Conservation (phyloP, 2,329 filamentous ascomycete genomes). For the Penicillium sp. region DNA sequence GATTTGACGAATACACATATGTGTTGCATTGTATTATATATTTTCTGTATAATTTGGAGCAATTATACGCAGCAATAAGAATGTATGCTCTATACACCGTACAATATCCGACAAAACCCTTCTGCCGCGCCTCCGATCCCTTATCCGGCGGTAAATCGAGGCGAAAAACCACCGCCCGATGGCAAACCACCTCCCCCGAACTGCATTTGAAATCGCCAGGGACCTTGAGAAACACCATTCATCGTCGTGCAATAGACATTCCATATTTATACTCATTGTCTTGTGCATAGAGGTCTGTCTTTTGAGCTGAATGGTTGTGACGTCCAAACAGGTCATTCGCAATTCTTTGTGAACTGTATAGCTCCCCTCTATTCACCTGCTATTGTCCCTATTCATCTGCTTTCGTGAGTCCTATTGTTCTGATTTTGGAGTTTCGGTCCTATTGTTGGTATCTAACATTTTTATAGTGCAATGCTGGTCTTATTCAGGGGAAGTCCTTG, state of each 20-base stretch:
- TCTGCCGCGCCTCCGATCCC: slow-evolving; percentile 15
- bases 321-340: not conserved
- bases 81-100: not conserved
- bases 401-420: slow-evolving; percentile 4
- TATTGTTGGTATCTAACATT: not conserved
- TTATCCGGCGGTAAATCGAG: slow-evolving; percentile 26
- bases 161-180: slow-evolving; percentile 24
- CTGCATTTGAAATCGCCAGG: not conserved
- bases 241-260: not conserved
- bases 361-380: not conserved
- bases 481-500: slow-evolving; percentile 21
- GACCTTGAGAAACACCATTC: not conserved
- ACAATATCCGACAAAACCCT: not conserved
- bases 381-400: slow-evolving; percentile 4
- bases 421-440: not conserved
- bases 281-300: not conserved
- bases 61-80: no score
- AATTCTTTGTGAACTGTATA: slow-evolving; percentile 2
- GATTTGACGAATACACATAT: not conserved
- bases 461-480: slow-evolving; percentile 24
- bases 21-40: not conserved
- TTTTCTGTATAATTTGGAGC: not conserved
- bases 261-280: slow-evolving; percentile 2
- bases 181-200: slow-evolving; percentile 9
- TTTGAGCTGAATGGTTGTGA: not conserved